Evolutionary conservation across 768 basidiomycete species (phyloP).

Genomic region (Cubamyces lactineus): DNA sequence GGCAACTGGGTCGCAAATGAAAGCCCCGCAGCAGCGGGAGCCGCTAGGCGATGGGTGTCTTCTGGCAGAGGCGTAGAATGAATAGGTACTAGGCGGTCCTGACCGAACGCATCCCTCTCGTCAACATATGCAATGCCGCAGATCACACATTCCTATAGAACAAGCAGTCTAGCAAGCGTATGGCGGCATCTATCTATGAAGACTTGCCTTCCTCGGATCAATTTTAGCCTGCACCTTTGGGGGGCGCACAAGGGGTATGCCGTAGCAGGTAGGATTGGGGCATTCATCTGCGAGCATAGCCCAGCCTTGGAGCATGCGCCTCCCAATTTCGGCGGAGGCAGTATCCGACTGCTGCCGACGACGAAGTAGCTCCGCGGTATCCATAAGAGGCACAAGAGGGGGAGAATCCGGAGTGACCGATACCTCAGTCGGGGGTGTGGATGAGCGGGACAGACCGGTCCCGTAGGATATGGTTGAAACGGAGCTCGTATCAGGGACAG

Average conservation of each 20-base stretch:
- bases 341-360: slow-evolving; percentile 81
- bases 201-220: slow-evolving; percentile 66
- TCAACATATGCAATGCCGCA: slow-evolving; percentile 66
- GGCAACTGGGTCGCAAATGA: not conserved
- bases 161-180: not conserved
- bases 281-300: slow-evolving; percentile 92
- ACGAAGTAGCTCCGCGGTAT: slow-evolving; percentile 64
- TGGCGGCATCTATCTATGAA: not conserved
- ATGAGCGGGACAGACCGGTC: slow-evolving; percentile 52
- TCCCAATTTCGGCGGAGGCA: slow-evolving; percentile 81
- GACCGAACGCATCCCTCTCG: slow-evolving; percentile 54
- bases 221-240: slow-evolving; percentile 63
- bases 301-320: slow-evolving; percentile 79
- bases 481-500: slow-evolving; percentile 2
- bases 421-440: slow-evolving; percentile 79
- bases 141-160: slow-evolving; percentile 77
- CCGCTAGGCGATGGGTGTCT: not conserved
- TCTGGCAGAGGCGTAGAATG: slow-evolving; percentile 5
- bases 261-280: slow-evolving; percentile 67
- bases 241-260: slow-evolving; percentile 82
- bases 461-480: slow-evolving; percentile 48
- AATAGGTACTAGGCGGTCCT: slow-evolving; percentile 39
- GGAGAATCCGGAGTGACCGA: slow-evolving; percentile 65
- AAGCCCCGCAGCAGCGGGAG: not conserved
- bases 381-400: slow-evolving; percentile 62